These are phyloP conservation scores for Coffea humblotiana DNA, from an alignment of 305 asterid species.

Conservation along the genomic window DNA sequence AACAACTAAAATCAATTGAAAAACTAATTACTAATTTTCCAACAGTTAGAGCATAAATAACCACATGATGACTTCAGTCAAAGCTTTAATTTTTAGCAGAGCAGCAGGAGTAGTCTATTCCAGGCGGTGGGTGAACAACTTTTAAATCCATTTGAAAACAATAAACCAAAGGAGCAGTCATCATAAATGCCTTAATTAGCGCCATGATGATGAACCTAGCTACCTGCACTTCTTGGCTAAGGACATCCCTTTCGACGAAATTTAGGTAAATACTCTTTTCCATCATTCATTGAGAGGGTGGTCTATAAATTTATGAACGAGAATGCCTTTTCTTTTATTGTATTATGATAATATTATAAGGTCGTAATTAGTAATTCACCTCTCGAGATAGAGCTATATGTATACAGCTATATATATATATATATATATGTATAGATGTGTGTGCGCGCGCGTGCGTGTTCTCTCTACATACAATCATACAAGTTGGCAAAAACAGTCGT, in stretches of 20 bases:
- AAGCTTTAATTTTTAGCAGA: not conserved
- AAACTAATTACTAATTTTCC: too few relatives aligned
- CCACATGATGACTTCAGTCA: not conserved
- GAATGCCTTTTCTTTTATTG: not conserved
- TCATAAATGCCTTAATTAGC: slow-evolving; percentile 33
- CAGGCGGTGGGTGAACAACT: not conserved
- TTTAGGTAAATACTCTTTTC: slow-evolving; percentile 44
- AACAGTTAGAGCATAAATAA: too few relatives aligned
- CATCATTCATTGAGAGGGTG: slow-evolving; percentile 13
- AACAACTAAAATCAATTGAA: too few relatives aligned
- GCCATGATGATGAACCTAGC: slow-evolving; percentile 7
- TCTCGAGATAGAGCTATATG: not conserved
- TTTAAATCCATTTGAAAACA: not conserved
- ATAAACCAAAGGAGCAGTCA: not conserved
- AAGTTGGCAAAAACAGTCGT: not conserved
- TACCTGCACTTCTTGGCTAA: not conserved
- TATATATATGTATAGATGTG: too few relatives aligned
- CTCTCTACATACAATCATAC: not conserved
- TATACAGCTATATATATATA: too few relatives aligned
- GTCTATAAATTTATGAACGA: not conserved
- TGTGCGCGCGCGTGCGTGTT: too few relatives aligned
- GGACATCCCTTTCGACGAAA: slow-evolving; percentile 18
- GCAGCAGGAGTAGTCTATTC: too few relatives aligned
- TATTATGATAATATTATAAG: not conserved
- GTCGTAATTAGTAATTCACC: not conserved